These are phyloP conservation scores for Annulohypoxylon truncatum DNA, from an alignment of 2,329 filamentous ascomycete genomes.

Conservation along the genomic window DNA sequence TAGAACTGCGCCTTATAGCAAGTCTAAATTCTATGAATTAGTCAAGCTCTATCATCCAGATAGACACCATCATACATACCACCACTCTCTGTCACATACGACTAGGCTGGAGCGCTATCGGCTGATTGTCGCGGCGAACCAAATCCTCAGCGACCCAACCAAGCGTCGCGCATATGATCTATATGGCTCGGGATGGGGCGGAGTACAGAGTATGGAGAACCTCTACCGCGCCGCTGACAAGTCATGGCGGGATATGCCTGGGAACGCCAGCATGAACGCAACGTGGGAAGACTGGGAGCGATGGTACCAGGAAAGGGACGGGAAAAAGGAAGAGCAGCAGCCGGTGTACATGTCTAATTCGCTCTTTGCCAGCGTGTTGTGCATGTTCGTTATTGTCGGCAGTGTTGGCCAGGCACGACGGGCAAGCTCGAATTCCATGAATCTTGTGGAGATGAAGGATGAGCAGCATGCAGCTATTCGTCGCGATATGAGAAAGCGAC, in stretches of 20 bases:
- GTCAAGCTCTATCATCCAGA: conserved; percentile 98
- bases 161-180: conserved; percentile 86
- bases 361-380: conserved; percentile 78
- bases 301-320: conserved; percentile 71
- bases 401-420: conserved; percentile 78
- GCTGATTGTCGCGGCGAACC: conserved; percentile 86
- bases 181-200: conserved; percentile 83
- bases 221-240: conserved; percentile 56
- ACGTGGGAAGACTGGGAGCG: conserved; percentile 99
- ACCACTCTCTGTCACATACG: conserved; percentile 64
- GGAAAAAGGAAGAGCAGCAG: conserved; percentile 61
- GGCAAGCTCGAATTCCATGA: conserved; percentile 70
- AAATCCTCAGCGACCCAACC: conserved; percentile 83
- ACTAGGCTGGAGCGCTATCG: conserved; percentile 88
- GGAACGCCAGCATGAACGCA: conserved; percentile 74
- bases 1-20: conserved; percentile 77
- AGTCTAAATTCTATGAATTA: conserved; percentile 86
- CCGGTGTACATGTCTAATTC: conserved; percentile 80
- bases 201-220: conserved; percentile 63
- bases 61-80: conserved; percentile 59
- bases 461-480: conserved; percentile 75
- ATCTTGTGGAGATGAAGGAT: conserved; percentile 73
- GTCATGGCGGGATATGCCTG: conserved; percentile 61
- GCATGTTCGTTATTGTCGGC: conserved; percentile 75
- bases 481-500: conserved; percentile 66